Percentiles rank a stretch among this genome's conserved stretches.
Evolutionary conservation across 345 rosid species (phyloP).

Genomic region (Brassica incana): DNA sequence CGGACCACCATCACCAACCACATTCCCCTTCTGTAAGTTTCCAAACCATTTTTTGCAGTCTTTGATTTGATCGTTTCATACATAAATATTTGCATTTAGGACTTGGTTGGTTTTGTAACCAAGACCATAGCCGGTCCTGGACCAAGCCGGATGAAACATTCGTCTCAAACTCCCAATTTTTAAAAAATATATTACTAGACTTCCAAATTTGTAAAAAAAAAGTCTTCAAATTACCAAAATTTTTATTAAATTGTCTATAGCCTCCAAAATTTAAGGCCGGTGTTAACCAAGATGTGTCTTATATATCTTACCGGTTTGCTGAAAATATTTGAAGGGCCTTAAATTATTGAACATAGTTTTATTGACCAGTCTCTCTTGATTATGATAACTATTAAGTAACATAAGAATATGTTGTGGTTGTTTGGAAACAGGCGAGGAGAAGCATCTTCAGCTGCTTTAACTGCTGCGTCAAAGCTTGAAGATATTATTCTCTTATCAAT

Average conservation of each 20-base stretch:
- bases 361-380: not conserved
- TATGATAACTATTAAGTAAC: not conserved
- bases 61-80: not conserved
- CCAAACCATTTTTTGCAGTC: not conserved
- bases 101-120: not conserved
- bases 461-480: conserved; percentile 78
- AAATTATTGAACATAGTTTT: not conserved
- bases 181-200: no score
- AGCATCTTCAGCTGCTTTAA: conserved; percentile 77
- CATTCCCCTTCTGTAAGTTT: conserved; percentile 77
- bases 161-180: no score
- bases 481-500: conserved; percentile 9
- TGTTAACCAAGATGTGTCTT: not conserved
- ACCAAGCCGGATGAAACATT: no score
- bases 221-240: no score
- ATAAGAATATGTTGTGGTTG: conserved; percentile 10
- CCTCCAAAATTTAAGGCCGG: no score
- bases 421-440: conserved; percentile 57
- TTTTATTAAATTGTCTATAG: no score
- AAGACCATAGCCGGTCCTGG: not conserved
- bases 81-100: conserved; percentile 3
- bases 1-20: conserved; percentile 46
- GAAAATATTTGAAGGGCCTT: not conserved
- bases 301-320: not conserved
- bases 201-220: no score